Conservation (phyloP, 306 rosid species). For the Medicago ruthenica region DNA sequence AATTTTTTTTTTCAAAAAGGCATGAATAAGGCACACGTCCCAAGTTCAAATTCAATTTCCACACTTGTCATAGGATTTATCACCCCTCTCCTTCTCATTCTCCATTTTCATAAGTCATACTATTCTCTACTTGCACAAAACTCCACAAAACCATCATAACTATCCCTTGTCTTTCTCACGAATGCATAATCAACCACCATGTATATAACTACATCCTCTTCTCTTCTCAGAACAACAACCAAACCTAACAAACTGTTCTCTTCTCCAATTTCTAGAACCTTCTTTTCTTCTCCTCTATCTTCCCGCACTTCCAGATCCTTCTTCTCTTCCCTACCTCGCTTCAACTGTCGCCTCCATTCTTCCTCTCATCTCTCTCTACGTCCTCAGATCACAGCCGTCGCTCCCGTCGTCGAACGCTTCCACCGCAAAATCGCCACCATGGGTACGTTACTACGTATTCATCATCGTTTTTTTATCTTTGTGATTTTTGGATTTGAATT, state of each 20-base stretch:
- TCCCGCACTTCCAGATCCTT: slow-evolving; percentile 44
- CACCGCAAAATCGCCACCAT: slow-evolving; percentile 73
- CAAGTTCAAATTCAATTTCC: slow-evolving; percentile 24
- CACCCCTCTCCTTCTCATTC: background rate
- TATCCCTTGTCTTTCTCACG: slow-evolving; percentile 24
- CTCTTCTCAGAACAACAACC: slow-evolving; percentile 72
- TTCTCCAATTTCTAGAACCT: slow-evolving; percentile 54
- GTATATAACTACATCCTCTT: slow-evolving; percentile 53
- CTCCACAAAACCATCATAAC: background rate
- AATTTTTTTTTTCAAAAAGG: no score
- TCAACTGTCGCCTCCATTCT: slow-evolving; percentile 72
- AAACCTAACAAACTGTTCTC: slow-evolving; percentile 50
- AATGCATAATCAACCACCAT: slow-evolving; percentile 58
- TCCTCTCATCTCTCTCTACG: slow-evolving; percentile 58
- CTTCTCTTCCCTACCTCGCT: slow-evolving; percentile 45
- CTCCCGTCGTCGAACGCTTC: slow-evolving; percentile 66
- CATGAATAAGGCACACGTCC: background rate
- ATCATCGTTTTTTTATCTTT: slow-evolving; percentile 12
- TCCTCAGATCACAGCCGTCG: slow-evolving; percentile 63
- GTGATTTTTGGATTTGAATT: slow-evolving; percentile 15
- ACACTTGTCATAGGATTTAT: slow-evolving; percentile 40
- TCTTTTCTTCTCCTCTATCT: slow-evolving; percentile 33
- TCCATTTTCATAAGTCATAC: background rate
- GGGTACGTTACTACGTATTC: slow-evolving; percentile 53
- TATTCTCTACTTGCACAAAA: slow-evolving; percentile 10